Percentiles rank a stretch among this genome's conserved stretches.
These are phyloP conservation scores for Goffeauzyma gilvescens DNA, from an alignment of 768 basidiomycete genomes.

Conservation along the genomic window DNA sequence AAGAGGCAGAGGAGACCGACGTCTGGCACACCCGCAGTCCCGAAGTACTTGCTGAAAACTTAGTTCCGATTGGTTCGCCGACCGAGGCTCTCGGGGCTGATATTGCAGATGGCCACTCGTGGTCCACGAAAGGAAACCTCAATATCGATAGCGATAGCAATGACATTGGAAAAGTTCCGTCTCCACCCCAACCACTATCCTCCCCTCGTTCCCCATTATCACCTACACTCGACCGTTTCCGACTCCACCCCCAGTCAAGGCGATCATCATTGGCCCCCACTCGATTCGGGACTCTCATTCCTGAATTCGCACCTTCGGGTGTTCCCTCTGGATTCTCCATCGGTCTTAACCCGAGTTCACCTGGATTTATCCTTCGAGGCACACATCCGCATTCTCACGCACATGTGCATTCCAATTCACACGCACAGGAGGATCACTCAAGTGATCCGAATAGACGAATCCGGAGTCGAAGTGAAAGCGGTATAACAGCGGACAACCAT, in stretches of 20 bases:
- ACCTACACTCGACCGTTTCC: slow-evolving; percentile 4
- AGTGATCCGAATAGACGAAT: no score
- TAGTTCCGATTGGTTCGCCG: no score
- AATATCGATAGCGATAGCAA: no score
- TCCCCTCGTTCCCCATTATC: slow-evolving; percentile 6
- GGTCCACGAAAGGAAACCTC: background rate
- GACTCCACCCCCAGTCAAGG: slow-evolving; percentile 5
- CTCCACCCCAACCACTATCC: background rate
- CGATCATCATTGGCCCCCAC: slow-evolving; percentile 12
- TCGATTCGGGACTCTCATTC: slow-evolving; percentile 26
- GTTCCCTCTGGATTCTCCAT: slow-evolving; percentile 30
- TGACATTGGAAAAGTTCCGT: no score
- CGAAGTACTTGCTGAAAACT: background rate
- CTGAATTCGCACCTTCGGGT: slow-evolving; percentile 21
- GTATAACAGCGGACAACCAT: no score
- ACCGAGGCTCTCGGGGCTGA: no score
- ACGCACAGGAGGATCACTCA: no score
- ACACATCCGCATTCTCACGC: background rate
- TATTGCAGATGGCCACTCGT: background rate
- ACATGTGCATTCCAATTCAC: slow-evolving; percentile 5
- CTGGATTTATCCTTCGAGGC: slow-evolving; percentile 28
- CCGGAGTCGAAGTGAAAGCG: background rate
- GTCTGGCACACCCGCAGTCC: background rate
- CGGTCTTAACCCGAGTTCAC: slow-evolving; percentile 30
- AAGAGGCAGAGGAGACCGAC: background rate